A percentile compares a stretch with the other conserved stretches of the same genome.
phyloP scores from a whole-genome alignment of 768 basidiomycete species.

The Gloeostereum incarnatum region DNA sequence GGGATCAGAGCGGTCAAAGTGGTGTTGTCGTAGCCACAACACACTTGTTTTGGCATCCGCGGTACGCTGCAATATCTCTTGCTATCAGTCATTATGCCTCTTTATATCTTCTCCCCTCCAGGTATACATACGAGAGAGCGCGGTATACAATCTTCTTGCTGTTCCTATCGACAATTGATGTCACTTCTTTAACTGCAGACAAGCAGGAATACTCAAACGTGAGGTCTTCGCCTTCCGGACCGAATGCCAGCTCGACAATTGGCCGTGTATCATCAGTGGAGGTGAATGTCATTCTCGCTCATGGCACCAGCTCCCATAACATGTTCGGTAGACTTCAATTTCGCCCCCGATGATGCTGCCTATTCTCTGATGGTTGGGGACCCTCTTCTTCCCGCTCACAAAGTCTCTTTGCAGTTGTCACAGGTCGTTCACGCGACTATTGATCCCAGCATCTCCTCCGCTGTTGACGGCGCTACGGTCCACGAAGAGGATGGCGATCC shows the following conservation, averaged over 20 bases:
- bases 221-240: constrained; percentile 50
- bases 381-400: constrained; percentile 44
- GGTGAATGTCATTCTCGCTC: constrained; percentile 34
- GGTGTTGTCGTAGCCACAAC: constrained; percentile 82
- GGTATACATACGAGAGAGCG: constrained; percentile 78
- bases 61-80: constrained; percentile 31
- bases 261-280: constrained; percentile 82
- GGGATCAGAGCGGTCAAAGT: constrained; percentile 23
- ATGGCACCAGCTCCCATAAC: neutral
- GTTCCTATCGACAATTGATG: neutral
- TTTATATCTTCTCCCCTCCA: constrained; percentile 14
- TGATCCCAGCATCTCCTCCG: constrained; percentile 42
- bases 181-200: constrained; percentile 32
- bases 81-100: neutral
- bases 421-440: constrained; percentile 66
- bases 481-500: constrained; percentile 52
- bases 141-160: constrained; percentile 31
- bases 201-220: constrained; percentile 65
- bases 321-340: constrained; percentile 72
- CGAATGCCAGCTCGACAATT: constrained; percentile 31
- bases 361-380: constrained; percentile 72
- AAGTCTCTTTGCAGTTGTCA: constrained; percentile 43
- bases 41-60: constrained; percentile 94
- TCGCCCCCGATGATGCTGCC: constrained; percentile 69
- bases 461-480: constrained; percentile 13